Evolutionary conservation across 2,329 filamentous ascomycete genomes (phyloP).

Genomic region (Fusarium protoensiforme): DNA sequence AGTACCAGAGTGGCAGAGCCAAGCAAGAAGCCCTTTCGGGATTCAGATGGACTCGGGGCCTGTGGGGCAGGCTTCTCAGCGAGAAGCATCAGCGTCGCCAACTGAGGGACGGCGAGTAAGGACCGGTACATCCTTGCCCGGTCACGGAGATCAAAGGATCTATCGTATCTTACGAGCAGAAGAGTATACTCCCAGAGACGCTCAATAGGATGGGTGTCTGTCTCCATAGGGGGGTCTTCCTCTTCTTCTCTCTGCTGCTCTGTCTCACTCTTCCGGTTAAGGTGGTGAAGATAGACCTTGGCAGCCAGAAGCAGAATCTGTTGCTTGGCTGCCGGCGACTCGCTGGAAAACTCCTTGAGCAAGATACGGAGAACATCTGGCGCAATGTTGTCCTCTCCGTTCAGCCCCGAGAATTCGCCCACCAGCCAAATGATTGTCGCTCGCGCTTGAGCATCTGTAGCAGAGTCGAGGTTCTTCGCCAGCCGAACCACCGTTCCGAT

Average conservation of each 20-base stretch:
- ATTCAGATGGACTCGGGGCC: constrained; percentile 88
- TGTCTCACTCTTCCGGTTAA: constrained; percentile 71
- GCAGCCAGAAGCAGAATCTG: constrained; percentile 93
- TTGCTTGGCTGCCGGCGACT: constrained; percentile 86
- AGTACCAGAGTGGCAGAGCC: constrained; percentile 89
- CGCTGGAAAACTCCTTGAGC: constrained; percentile 83
- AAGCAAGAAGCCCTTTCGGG: constrained; percentile 79
- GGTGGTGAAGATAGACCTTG: constrained; percentile 94
- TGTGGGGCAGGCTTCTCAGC: constrained; percentile 96
- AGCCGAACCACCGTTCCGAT: constrained; percentile 86
- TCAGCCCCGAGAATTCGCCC: constrained; percentile 87
- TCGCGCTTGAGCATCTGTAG: constrained; percentile 86
- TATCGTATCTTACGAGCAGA: constrained; percentile 89
- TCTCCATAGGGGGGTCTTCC: constrained; percentile 45
- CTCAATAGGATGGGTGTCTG: constrained; percentile 72
- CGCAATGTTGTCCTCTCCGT: constrained; percentile 88
- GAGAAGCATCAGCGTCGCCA: constrained; percentile 89
- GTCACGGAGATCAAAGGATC: constrained; percentile 93
- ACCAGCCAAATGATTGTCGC: constrained; percentile 98
- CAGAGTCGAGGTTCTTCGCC: constrained; percentile 90
- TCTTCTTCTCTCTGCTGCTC: constrained; percentile 50
- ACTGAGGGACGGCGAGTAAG: constrained; percentile 83
- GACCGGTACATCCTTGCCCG: constrained; percentile 89
- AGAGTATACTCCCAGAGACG: constrained; percentile 87
- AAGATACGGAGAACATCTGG: constrained; percentile 92